A percentile compares a stretch with the other conserved stretches of the same genome.
phyloP scores from a whole-genome alignment of 2,329 filamentous ascomycete genomes.

The Fusarium sp. region DNA sequence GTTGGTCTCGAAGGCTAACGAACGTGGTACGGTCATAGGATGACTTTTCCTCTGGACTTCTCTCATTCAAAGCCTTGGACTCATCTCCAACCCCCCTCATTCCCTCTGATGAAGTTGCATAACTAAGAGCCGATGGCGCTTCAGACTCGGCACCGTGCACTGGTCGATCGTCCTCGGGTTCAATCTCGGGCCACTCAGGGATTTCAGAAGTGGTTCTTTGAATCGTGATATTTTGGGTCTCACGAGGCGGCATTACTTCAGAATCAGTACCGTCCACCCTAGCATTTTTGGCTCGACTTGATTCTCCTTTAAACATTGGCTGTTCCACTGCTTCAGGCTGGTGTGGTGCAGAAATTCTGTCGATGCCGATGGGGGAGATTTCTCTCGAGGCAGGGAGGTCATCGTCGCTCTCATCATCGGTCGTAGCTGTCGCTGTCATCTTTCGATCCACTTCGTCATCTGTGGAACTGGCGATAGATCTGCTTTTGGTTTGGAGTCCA shows the following conservation, averaged over 20 bases:
- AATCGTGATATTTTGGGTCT: not conserved
- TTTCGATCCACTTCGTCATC: not conserved
- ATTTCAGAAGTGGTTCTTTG: not conserved
- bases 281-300: not conserved
- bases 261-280: not conserved
- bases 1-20: not conserved
- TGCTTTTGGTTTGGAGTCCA: not conserved
- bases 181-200: not conserved
- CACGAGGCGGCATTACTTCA: not conserved
- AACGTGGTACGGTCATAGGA: not conserved
- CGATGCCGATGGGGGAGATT: conserved; percentile 13
- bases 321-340: not conserved
- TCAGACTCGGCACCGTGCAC: not conserved
- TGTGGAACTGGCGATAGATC: not conserved
- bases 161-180: not conserved
- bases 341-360: conserved; percentile 2
- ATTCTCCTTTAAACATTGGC: not conserved
- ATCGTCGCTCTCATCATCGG: conserved; percentile 27
- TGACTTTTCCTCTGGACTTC: conserved; percentile 7
- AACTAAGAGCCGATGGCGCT: not conserved
- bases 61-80: not conserved
- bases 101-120: not conserved
- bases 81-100: not conserved
- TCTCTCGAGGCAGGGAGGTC: conserved; percentile 10
- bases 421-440: not conserved